Percentiles rank a stretch among this genome's conserved stretches.
These are phyloP conservation scores for Cryphonectria radicalis DNA, from an alignment of 2,329 filamentous ascomycete genomes.

Conservation along the genomic window DNA sequence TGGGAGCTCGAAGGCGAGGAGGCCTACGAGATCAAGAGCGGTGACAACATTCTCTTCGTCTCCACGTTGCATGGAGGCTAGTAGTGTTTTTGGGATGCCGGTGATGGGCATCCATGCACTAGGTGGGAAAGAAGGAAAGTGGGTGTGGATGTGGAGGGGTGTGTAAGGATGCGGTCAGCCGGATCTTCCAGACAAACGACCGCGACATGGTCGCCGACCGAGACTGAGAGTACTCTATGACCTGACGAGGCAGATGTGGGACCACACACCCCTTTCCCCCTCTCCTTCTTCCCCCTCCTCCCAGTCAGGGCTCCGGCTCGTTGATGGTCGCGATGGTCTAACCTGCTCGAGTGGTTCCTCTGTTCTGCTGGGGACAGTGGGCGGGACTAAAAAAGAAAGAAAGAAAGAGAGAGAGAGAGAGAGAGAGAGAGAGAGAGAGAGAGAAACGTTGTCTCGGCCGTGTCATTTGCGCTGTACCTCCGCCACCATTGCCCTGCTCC, in stretches of 20 bases:
- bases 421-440: too few species aligned
- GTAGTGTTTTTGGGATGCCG: slow-evolving; percentile 6
- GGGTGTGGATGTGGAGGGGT: not conserved
- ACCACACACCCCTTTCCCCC: not conserved
- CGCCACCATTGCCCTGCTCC: slow-evolving; percentile 16
- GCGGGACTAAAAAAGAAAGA: not conserved
- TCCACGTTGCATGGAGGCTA: slow-evolving; percentile 95
- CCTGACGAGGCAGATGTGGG: not conserved
- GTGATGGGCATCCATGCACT: not conserved
- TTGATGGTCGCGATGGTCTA: not conserved
- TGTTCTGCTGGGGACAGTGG: too few species aligned
- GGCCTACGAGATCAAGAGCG: slow-evolving; percentile 77
- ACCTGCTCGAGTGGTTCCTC: not conserved
- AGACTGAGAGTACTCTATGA: not conserved
- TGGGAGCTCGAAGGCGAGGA: slow-evolving; percentile 98
- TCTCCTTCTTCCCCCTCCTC: not conserved
- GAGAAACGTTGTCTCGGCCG: not conserved
- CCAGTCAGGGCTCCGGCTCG: not conserved
- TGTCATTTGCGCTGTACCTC: not conserved
- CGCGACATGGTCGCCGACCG: not conserved
- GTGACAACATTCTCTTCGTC: slow-evolving; percentile 93
- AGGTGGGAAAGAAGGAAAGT: not conserved
- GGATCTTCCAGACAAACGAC: not conserved
- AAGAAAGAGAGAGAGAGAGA: too few species aligned
- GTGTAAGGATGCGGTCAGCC: slow-evolving; percentile 1